Evolutionary conservation across 495 filamentous ascomycete genomes (phyloP).

Genomic region (Margaritispora aquatica): DNA sequence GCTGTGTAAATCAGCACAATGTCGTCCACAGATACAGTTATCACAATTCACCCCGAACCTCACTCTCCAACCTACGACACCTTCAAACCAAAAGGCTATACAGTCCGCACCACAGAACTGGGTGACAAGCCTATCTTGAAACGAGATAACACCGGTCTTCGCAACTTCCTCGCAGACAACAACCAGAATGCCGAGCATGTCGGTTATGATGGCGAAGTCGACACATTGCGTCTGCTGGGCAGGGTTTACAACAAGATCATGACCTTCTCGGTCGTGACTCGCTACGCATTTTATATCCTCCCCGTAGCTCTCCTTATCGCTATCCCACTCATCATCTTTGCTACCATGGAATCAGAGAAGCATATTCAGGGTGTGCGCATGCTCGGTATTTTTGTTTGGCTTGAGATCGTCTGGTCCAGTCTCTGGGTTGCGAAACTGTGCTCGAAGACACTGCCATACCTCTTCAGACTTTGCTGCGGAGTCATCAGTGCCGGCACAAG

Average conservation of each 20-base stretch:
- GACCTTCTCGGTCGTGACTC: constrained; percentile 14
- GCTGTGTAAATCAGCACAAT: not conserved
- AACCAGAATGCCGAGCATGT: not conserved
- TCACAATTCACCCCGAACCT: not conserved
- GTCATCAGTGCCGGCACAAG: constrained; percentile 22
- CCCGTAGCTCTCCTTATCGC: constrained; percentile 22
- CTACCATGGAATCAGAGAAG: constrained; percentile 11
- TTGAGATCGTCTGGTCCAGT: constrained; percentile 23
- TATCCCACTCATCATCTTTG: constrained; percentile 21
- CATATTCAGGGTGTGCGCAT: constrained; percentile 13
- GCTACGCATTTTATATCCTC: constrained; percentile 24
- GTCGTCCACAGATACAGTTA: constrained; percentile 1
- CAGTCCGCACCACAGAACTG: not conserved
- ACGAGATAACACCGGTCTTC: constrained; percentile 3
- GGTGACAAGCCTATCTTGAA: not conserved
- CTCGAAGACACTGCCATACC: constrained; percentile 13
- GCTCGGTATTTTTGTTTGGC: constrained; percentile 24
- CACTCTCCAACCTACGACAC: not conserved
- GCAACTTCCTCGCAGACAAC: constrained; percentile 1
- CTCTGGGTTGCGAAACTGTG: constrained; percentile 24
- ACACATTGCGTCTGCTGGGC: not conserved
- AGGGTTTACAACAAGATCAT: not conserved
- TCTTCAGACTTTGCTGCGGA: constrained; percentile 20
- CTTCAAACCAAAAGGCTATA: not conserved
- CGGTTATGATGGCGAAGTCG: constrained; percentile 6